Evolutionary conservation across 140 eudicot species (phyloP), one percentile per base, ranked within the genome.

Genomic region (Bidens hawaiensis): DNA sequence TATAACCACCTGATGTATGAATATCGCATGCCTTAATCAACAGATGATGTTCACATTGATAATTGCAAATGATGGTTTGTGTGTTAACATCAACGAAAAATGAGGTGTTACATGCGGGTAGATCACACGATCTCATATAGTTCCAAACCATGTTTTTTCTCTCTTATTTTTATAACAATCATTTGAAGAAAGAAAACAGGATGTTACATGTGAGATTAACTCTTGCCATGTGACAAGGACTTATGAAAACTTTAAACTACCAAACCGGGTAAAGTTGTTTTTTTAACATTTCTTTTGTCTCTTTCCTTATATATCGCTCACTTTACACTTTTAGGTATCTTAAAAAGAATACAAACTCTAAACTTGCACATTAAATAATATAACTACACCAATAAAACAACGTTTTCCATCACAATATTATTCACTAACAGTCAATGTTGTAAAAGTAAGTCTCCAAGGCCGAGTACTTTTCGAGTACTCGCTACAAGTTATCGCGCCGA

Each of bases 131-230:
- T 54, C 18, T 54, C 61, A 14, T 34, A 6, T 54, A 41, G 23
- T 27, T 14, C 15, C 59, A 52, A 54, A 7, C 16, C 41, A 54
- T 27, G 61, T 54, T 27, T 27, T 52, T 54, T 54, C 27, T 14
- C 36, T 23, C 34, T 51, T 11, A 22, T 24, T 24, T 14, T 51
- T 24, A 23, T 12, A 23, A 51, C 23, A 12, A 24, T 25, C 26
- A 2, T 51, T 23, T 22, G 27, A 23, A 51, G 26, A 23, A 23
- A 50, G n/a, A n/a, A 51, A 51, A 11, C 59, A 24, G 59, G 61
- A 26, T 27, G 40, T 54, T 10, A 22, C 61, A 54, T 27, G 61
- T 54, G 61, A 54, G n/a, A 54, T n/a, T 54, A 26, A 54, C 15
- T 54, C 60, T 52, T 52, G 19, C 60, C 57, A 25, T 25, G 38